Percentiles rank a stretch among this genome's conserved stretches.
Evolutionary conservation across 345 rosid species (phyloP).

Genomic region (Salix viminalis): DNA sequence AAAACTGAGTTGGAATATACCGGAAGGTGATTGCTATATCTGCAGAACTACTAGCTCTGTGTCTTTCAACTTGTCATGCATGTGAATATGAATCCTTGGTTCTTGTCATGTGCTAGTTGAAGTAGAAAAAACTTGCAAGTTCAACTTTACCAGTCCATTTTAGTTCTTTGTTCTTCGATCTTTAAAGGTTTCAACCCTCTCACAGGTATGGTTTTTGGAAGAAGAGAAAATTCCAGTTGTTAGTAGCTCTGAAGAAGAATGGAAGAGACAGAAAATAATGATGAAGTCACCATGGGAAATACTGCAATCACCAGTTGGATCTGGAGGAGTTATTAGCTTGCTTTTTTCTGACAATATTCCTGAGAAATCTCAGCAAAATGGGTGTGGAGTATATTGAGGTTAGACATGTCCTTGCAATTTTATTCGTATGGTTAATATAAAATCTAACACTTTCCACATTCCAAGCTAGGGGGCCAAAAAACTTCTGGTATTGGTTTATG

Average conservation of each 20-base stretch:
- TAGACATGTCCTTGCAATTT: constrained; percentile 6
- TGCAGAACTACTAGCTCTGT: neutral
- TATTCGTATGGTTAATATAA: neutral
- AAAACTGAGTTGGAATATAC: neutral
- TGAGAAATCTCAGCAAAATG: constrained; percentile 46
- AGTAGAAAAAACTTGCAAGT: neutral
- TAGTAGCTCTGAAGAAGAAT: constrained; percentile 43
- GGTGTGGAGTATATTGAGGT: constrained; percentile 76
- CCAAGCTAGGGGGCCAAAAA: no score
- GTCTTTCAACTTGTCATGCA: neutral
- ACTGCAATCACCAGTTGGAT: constrained; percentile 71
- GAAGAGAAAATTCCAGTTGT: constrained; percentile 80
- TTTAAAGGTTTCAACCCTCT: constrained; percentile 2
- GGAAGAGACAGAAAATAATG: constrained; percentile 56
- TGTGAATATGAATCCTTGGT: neutral
- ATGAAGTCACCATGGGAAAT: constrained; percentile 96
- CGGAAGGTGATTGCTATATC: neutral
- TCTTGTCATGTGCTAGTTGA: neutral
- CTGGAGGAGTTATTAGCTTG: constrained; percentile 60
- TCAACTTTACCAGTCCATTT: neutral
- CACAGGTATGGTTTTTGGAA: constrained; percentile 71
- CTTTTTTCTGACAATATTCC: constrained; percentile 50
- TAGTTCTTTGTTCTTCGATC: constrained; percentile 2
- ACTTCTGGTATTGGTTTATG: no score
- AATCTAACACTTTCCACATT: neutral